These are phyloP conservation scores for Fusarium luffae DNA, from an alignment of 2,329 filamentous ascomycete genomes.

Conservation along the genomic window DNA sequence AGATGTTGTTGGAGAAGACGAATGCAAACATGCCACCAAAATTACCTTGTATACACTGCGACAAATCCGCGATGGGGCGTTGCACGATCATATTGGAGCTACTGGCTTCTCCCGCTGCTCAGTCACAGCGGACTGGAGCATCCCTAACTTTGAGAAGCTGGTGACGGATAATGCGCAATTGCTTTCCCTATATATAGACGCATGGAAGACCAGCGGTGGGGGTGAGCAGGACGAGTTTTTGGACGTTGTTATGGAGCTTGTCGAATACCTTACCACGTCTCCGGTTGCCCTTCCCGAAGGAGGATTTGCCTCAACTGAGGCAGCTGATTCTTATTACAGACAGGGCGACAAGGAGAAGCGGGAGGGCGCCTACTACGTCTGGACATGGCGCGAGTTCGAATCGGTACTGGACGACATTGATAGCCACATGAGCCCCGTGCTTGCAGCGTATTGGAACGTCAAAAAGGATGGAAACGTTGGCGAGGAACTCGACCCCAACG, in stretches of 20 bases:
- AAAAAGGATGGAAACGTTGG: slow-evolving; percentile 86
- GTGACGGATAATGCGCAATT: slow-evolving; percentile 92
- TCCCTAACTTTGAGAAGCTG: slow-evolving; percentile 98
- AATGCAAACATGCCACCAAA: slow-evolving; percentile 76
- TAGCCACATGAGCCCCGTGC: slow-evolving; percentile 73
- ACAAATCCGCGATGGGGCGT: slow-evolving; percentile 70
- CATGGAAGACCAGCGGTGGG: slow-evolving; percentile 71
- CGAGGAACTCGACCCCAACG: slow-evolving; percentile 84
- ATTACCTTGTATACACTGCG: slow-evolving; percentile 87
- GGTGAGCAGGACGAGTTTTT: slow-evolving; percentile 76
- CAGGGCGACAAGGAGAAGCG: slow-evolving; percentile 82
- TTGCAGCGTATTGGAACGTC: slow-evolving; percentile 87
- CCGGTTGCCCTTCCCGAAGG: slow-evolving; percentile 76
- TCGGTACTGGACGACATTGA: slow-evolving; percentile 67
- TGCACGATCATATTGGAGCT: slow-evolving; percentile 67
- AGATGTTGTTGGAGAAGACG: slow-evolving; percentile 87
- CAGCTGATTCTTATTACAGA: slow-evolving; percentile 83
- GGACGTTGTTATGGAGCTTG: slow-evolving; percentile 82
- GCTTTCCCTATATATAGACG: slow-evolving; percentile 85
- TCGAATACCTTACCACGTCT: slow-evolving; percentile 81
- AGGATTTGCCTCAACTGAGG: slow-evolving; percentile 88
- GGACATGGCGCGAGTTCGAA: slow-evolving; percentile 89
- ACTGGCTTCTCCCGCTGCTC: slow-evolving; percentile 78
- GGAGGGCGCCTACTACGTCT: slow-evolving; percentile 94
- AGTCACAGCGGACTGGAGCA: slow-evolving; percentile 89